A percentile compares a stretch with the other conserved stretches of the same genome.
These are phyloP conservation scores for Stagonosporopsis rhizophila DNA, from an alignment of 2,329 filamentous ascomycete genomes.

Conservation along the genomic window DNA sequence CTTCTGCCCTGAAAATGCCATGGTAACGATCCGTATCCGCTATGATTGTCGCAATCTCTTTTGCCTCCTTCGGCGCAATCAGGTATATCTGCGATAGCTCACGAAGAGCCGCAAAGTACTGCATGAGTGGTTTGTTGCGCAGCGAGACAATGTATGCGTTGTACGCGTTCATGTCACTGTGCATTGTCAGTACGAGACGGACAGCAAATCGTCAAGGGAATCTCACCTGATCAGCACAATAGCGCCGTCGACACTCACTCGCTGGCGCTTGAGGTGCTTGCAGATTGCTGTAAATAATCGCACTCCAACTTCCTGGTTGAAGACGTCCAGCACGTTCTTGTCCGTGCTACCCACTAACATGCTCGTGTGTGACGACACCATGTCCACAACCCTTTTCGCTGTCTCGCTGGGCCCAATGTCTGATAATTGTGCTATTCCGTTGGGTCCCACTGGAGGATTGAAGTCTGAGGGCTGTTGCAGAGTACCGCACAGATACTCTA, in stretches of 20 bases:
- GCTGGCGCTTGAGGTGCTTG: constrained; percentile 97
- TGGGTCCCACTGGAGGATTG: constrained; percentile 68
- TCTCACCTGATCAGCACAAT: constrained; percentile 80
- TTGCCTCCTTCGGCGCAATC: constrained; percentile 84
- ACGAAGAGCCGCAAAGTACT: constrained; percentile 89
- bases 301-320: constrained; percentile 95
- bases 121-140: constrained; percentile 80
- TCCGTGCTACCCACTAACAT: constrained; percentile 96
- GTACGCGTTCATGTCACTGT: constrained; percentile 92
- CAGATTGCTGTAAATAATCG: constrained; percentile 90
- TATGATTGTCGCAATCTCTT: constrained; percentile 94
- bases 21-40: constrained; percentile 89
- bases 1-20: constrained; percentile 91
- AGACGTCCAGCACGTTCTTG: constrained; percentile 97
- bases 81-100: constrained; percentile 96
- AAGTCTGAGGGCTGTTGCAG: constrained; percentile 88
- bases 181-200: neutral
- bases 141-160: constrained; percentile 83
- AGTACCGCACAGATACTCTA: constrained; percentile 92
- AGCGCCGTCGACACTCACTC: constrained; percentile 86
- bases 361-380: constrained; percentile 85
- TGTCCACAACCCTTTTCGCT: constrained; percentile 79
- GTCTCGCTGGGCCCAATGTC: constrained; percentile 80
- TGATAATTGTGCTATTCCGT: constrained; percentile 45
- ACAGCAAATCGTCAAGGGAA: neutral